These are phyloP conservation scores for Pyrus betulifolia DNA, from an alignment of 306 rosid species.

Conservation along the genomic window DNA sequence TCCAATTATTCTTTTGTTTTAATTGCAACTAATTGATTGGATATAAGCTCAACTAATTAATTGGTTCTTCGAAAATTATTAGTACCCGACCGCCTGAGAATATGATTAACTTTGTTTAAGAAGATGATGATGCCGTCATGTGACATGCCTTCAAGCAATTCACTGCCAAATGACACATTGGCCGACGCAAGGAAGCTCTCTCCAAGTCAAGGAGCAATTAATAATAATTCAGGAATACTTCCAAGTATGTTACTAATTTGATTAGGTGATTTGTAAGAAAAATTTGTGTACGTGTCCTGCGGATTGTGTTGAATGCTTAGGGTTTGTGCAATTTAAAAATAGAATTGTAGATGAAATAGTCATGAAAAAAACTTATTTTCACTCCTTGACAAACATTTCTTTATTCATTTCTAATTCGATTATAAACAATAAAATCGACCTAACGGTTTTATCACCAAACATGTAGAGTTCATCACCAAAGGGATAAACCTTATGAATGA, in stretches of 20 bases:
- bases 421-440: too few species aligned
- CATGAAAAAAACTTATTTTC: too few species aligned
- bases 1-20: not conserved
- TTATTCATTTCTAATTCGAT: too few species aligned
- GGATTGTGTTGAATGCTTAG: too few species aligned
- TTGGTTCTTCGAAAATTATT: not conserved
- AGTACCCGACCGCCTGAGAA: not conserved
- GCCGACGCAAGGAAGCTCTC: not conserved
- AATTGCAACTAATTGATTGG: not conserved
- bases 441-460: too few species aligned
- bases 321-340: too few species aligned
- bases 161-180: not conserved
- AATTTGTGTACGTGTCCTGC: not conserved
- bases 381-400: too few species aligned
- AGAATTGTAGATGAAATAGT: too few species aligned
- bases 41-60: not conserved
- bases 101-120: not conserved
- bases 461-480: too few species aligned
- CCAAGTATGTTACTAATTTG: not conserved
- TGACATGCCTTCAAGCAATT: not conserved
- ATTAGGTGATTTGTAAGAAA: not conserved
- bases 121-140: not conserved
- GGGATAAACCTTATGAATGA: too few species aligned
- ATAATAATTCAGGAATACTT: not conserved
- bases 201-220: not conserved